Evolutionary conservation across 1,284 basidiomycete species (phyloP).

Genomic region (Leccinum subspadiceum): DNA sequence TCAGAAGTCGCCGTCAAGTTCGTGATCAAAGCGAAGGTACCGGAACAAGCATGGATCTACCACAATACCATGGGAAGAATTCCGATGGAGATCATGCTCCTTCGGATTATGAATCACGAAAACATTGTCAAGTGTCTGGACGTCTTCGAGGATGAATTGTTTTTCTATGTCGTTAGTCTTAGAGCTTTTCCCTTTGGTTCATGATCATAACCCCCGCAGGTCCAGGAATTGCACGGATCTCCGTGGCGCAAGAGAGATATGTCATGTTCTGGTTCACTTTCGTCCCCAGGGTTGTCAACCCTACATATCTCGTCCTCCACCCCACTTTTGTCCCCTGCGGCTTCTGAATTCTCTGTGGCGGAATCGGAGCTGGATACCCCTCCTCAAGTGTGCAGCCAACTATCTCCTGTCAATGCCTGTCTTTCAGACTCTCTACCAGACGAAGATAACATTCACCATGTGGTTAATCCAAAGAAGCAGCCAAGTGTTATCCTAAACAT

Average conservation of each 20-base stretch:
- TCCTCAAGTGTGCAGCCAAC: slow-evolving; percentile 32
- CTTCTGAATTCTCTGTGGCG: slow-evolving; percentile 46
- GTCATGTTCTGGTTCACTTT: slow-evolving; percentile 14
- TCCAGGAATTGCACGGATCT: slow-evolving; percentile 89
- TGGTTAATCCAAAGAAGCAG: slow-evolving; percentile 11
- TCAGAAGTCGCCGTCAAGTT: slow-evolving; percentile 91
- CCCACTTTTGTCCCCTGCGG: slow-evolving; percentile 57
- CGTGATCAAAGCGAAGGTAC: slow-evolving; percentile 83
- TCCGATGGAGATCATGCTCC: slow-evolving; percentile 80
- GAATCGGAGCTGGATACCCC: slow-evolving; percentile 45
- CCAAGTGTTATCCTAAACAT: slow-evolving; percentile 15
- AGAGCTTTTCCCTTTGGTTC: slow-evolving; percentile 3
- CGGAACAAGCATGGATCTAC: slow-evolving; percentile 76
- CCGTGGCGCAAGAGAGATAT: slow-evolving; percentile 63
- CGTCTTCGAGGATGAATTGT: slow-evolving; percentile 78
- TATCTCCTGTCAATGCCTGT: slow-evolving; percentile 23
- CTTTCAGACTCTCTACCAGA: slow-evolving; percentile 16
- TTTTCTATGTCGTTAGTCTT: slow-evolving; percentile 79
- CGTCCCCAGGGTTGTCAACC: slow-evolving; percentile 30
- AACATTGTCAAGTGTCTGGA: slow-evolving; percentile 83
- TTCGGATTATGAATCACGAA: slow-evolving; percentile 73
- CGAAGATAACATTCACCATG: slow-evolving; percentile 8
- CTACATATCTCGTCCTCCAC: slow-evolving; percentile 42
- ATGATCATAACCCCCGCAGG: slow-evolving; percentile 41
- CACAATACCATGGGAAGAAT: slow-evolving; percentile 60